A percentile compares a stretch with the other conserved stretches of the same genome.
phyloP scores from a whole-genome alignment of 202 grass and related monocot species.

The Zoysia matrella region DNA sequence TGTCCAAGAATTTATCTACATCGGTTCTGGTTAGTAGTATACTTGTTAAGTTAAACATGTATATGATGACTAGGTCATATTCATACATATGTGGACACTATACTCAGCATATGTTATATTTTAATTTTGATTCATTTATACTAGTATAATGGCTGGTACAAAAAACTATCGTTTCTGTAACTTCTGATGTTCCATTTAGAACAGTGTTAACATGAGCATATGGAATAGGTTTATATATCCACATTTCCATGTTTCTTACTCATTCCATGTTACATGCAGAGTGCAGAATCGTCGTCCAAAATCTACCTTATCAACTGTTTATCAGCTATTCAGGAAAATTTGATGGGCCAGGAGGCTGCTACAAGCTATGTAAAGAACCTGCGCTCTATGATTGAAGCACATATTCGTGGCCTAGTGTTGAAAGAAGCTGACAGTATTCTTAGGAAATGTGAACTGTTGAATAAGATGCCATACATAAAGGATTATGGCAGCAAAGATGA shows the following conservation, averaged over 20 bases:
- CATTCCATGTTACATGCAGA: constrained; percentile 53
- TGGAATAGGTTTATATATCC: neutral
- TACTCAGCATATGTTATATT: neutral
- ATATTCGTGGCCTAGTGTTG: constrained; percentile 64
- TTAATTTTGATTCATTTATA: constrained; percentile 20
- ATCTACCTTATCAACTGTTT: constrained; percentile 97
- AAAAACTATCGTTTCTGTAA: neutral
- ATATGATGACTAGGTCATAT: constrained; percentile 10
- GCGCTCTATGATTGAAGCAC: constrained; percentile 66
- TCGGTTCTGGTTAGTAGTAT: constrained; percentile 67
- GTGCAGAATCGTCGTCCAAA: constrained; percentile 74
- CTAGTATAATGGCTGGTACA: neutral
- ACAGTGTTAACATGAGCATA: constrained; percentile 8
- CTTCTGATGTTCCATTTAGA: neutral
- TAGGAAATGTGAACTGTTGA: constrained; percentile 65
- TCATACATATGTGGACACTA: neutral
- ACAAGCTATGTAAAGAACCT: constrained; percentile 72
- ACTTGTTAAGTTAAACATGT: constrained; percentile 40
- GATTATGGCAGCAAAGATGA: constrained; percentile 49
- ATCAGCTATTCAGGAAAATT: constrained; percentile 87
- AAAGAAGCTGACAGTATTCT: constrained; percentile 83
- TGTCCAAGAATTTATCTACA: constrained; percentile 76
- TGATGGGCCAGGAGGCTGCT: constrained; percentile 73
- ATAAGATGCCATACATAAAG: constrained; percentile 85
- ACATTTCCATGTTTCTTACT: constrained; percentile 32